Conservation (phyloP, 2,329 filamentous ascomycete genomes). For the Hypoxylon sp. region DNA sequence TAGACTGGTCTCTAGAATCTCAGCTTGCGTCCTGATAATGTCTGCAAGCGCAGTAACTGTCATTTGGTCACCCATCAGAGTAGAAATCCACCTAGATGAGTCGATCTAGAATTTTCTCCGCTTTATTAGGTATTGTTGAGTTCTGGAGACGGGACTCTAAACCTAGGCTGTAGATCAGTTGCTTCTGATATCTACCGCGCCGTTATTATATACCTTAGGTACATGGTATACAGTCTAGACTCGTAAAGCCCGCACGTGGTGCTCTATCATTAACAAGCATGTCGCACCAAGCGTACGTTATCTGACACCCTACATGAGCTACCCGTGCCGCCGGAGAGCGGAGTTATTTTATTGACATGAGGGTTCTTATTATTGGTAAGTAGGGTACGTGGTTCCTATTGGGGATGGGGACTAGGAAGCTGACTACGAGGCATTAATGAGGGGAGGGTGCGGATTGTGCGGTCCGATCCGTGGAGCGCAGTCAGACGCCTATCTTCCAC, state of each 20-base stretch:
- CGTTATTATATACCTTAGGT: constrained; percentile 33
- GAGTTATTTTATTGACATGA: constrained; percentile 36
- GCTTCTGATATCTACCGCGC: constrained; percentile 7
- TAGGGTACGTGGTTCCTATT: constrained; percentile 35
- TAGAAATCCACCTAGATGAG: constrained; percentile 4
- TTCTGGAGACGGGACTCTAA: constrained; percentile 6
- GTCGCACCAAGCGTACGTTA: constrained; percentile 37
- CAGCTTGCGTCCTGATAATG: constrained; percentile 44
- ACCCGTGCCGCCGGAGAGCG: constrained; percentile 35
- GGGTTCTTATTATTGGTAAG: constrained; percentile 22
- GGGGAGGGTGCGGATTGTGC: constrained; percentile 23
- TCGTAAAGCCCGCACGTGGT: constrained; percentile 40
- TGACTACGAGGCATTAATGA: constrained; percentile 6
- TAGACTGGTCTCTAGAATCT: constrained; percentile 42
- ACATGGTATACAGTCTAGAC: constrained; percentile 31
- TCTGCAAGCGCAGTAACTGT: constrained; percentile 45
- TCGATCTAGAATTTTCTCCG: constrained; percentile 6
- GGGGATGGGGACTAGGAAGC: constrained; percentile 17
- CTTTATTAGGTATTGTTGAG: constrained; percentile 21
- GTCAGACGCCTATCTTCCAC: constrained; percentile 24
- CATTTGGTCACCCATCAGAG: constrained; percentile 46
- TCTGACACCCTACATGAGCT: constrained; percentile 26
- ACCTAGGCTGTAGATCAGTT: constrained; percentile 10
- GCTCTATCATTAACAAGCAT: constrained; percentile 25
- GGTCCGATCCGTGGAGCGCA: constrained; percentile 33